phyloP scores from a whole-genome alignment of 495 filamentous ascomycete species.

The Penicillium atrosanguineum region DNA sequence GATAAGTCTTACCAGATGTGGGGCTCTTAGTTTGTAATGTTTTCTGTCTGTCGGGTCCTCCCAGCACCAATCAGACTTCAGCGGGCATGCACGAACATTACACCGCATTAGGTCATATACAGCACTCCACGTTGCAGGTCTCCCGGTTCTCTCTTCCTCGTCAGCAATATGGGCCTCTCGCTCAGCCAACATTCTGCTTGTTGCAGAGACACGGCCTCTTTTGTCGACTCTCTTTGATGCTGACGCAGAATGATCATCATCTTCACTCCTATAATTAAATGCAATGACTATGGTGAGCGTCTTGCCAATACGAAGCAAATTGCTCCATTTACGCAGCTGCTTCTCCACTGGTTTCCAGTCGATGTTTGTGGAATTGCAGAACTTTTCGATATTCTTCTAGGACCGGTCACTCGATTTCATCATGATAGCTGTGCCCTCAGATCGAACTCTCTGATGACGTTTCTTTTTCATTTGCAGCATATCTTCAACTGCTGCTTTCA shows the following conservation, averaged over 20 bases:
- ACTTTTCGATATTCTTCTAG: constrained; percentile 6
- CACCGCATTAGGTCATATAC: constrained; percentile 6
- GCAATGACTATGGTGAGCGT: constrained; percentile 9
- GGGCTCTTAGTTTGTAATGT: constrained; percentile 16
- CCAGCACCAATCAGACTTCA: constrained; percentile 20
- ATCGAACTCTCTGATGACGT: constrained; percentile 1
- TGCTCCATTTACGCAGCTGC: constrained; percentile 15
- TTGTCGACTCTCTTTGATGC: constrained; percentile 7
- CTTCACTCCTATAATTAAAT: constrained; percentile 14
- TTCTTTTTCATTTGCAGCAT: constrained; percentile 14
- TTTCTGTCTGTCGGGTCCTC: constrained; percentile 18
- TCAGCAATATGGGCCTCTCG: constrained; percentile 11
- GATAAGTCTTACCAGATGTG: constrained; percentile 15
- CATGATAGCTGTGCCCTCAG: constrained; percentile 10
- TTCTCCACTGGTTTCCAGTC: constrained; percentile 8
- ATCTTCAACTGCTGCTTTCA: constrained; percentile 8
- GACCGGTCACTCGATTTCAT: constrained; percentile 8
- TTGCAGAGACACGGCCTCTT: constrained; percentile 16
- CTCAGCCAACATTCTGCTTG: constrained; percentile 15
- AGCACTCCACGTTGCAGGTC: constrained; percentile 4
- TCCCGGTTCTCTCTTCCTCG: constrained; percentile 11
- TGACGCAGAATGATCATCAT: constrained; percentile 6
- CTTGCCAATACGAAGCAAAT: constrained; percentile 12
- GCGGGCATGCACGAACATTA: constrained; percentile 2
- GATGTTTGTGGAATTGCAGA: constrained; percentile 8